A percentile compares a stretch with the other conserved stretches of the same genome.
Evolutionary conservation across 352 stramenopile genomes (phyloP).

Genomic region (Phytophthora quininea): DNA sequence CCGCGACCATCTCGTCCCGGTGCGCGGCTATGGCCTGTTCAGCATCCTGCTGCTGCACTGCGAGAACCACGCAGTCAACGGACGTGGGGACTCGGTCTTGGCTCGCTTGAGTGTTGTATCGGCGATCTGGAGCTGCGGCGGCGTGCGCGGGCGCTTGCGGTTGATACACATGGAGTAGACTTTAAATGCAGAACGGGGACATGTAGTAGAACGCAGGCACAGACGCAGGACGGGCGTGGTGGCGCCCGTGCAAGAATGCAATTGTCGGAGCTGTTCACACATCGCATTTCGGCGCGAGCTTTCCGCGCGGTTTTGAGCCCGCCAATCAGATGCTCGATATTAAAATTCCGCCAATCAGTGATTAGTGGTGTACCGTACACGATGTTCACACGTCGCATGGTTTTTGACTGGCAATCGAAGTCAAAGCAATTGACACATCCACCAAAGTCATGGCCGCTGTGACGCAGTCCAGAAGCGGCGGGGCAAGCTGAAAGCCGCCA

Average conservation of each 20-base stretch:
- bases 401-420: slow-evolving; percentile 30
- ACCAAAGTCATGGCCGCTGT: slow-evolving; percentile 40
- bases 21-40: slow-evolving; percentile 40
- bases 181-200: slow-evolving; percentile 1
- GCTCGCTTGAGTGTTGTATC: slow-evolving; percentile 23
- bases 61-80: slow-evolving; percentile 13
- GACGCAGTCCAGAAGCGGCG: slow-evolving; percentile 83
- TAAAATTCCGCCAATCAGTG: slow-evolving; percentile 49
- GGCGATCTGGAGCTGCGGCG: slow-evolving; percentile 17
- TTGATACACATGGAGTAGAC: slow-evolving; percentile 29
- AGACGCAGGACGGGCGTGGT: not conserved
- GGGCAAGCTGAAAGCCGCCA: slow-evolving; percentile 59
- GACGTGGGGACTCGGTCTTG: slow-evolving; percentile 30
- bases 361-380: slow-evolving; percentile 5
- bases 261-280: slow-evolving; percentile 29
- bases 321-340: slow-evolving; percentile 37
- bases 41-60: slow-evolving; percentile 16
- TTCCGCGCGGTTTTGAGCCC: slow-evolving; percentile 23
- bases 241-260: slow-evolving; percentile 34
- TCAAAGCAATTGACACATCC: slow-evolving; percentile 1
- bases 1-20: slow-evolving; percentile 69
- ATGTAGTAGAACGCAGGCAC: slow-evolving; percentile 10
- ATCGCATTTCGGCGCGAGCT: slow-evolving; percentile 35
- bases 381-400: slow-evolving; percentile 25
- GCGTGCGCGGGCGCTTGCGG: slow-evolving; percentile 30